A percentile compares a stretch with the other conserved stretches of the same genome.
phyloP scores from a whole-genome alignment of 2,329 filamentous ascomycete genomes.

The Amesomyces nigricolor region DNA sequence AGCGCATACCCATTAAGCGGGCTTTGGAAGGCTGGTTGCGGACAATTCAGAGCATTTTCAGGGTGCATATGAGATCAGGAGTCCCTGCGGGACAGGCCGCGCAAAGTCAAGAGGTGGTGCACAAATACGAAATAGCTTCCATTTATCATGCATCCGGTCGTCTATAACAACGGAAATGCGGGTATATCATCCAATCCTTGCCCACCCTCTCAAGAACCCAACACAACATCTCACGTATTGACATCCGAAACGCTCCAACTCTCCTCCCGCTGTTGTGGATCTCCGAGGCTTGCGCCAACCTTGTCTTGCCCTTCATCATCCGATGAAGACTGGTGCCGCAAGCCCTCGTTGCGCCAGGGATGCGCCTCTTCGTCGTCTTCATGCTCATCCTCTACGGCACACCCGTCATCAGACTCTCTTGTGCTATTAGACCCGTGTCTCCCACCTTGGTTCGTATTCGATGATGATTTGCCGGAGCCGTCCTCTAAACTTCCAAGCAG shows the following conservation, averaged over 20 bases:
- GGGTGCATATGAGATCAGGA: not conserved
- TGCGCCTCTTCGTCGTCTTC: constrained; percentile 23
- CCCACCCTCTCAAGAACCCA: not conserved
- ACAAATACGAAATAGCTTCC: not conserved
- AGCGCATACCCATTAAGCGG: not conserved
- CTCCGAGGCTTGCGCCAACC: constrained; percentile 14
- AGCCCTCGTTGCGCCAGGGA: constrained; percentile 27
- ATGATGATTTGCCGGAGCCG: constrained; percentile 1
- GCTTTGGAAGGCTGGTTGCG: not conserved
- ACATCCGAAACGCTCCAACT: constrained; percentile 16
- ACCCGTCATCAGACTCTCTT: constrained; percentile 5
- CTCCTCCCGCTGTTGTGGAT: constrained; percentile 22
- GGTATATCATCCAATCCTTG: not conserved
- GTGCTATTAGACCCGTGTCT: not conserved
- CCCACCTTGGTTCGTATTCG: not conserved
- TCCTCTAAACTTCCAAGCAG: constrained; percentile 26
- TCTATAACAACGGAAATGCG: not conserved
- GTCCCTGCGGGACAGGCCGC: not conserved
- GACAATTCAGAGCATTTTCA: constrained; percentile 5
- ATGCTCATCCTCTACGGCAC: constrained; percentile 11
- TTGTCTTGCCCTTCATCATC: constrained; percentile 20
- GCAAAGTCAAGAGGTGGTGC: not conserved
- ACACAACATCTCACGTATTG: not conserved
- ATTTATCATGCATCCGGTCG: not conserved
- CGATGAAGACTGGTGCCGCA: constrained; percentile 8